These are phyloP conservation scores for Hirschfeldia incana DNA, from an alignment of 345 rosid species.

Conservation along the genomic window DNA sequence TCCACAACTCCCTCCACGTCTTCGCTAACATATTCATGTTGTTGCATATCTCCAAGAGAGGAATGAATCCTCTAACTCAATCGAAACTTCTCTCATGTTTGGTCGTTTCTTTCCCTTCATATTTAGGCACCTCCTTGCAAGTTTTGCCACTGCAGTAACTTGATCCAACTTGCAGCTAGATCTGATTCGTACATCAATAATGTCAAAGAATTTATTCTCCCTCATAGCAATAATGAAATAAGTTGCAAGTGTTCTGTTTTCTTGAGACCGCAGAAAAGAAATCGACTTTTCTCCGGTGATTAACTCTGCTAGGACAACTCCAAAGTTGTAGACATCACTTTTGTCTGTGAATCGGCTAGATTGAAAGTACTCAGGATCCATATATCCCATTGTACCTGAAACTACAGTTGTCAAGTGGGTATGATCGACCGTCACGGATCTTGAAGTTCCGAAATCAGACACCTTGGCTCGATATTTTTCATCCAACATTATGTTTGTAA, in stretches of 20 bases:
- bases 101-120: no score
- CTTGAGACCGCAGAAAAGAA: conserved; percentile 27
- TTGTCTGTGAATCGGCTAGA: conserved; percentile 37
- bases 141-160: conserved; percentile 36
- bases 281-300: conserved; percentile 39
- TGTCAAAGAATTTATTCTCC: conserved; percentile 16
- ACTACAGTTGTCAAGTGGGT: conserved; percentile 29
- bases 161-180: conserved; percentile 11
- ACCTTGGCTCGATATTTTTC: conserved; percentile 24
- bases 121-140: no score
- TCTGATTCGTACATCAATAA: conserved; percentile 33
- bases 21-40: no score
- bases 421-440: conserved; percentile 17
- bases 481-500: conserved; percentile 1
- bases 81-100: no score
- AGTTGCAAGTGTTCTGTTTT: conserved; percentile 34
- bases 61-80: no score
- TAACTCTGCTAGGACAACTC: conserved; percentile 48
- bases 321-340: conserved; percentile 55
- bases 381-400: conserved; percentile 44
- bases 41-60: no score
- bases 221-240: conserved; percentile 35
- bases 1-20: no score
- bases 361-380: conserved; percentile 44
- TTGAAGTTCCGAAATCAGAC: conserved; percentile 35